phyloP scores from a whole-genome alignment of 2,329 filamentous ascomycete genomes.

The Beauveria sp. region DNA sequence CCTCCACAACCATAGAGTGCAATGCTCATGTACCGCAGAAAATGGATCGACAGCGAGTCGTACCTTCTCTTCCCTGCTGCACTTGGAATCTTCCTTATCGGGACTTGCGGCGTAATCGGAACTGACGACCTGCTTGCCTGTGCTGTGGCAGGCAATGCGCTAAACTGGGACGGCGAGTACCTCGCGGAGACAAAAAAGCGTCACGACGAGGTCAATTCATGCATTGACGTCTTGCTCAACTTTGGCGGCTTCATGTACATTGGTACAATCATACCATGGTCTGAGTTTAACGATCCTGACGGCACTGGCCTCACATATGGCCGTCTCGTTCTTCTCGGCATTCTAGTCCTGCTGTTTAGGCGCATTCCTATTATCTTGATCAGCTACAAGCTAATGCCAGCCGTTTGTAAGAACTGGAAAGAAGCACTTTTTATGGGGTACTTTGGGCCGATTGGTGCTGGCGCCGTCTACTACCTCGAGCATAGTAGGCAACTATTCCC shows the following conservation, averaged over 20 bases:
- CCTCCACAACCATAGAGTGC: no score
- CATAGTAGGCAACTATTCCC: conserved; percentile 37
- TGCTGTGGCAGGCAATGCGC: conserved; percentile 49
- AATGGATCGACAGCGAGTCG: conserved; percentile 49
- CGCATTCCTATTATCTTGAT: conserved; percentile 49
- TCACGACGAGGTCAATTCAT: conserved; percentile 54
- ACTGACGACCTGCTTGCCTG: conserved; percentile 55
- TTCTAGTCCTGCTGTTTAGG: conserved; percentile 46
- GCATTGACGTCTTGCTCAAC: conserved; percentile 51
- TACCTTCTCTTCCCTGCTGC: conserved; percentile 46
- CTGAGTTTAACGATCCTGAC: conserved; percentile 43
- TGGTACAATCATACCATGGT: conserved; percentile 48
- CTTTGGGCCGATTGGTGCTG: conserved; percentile 72
- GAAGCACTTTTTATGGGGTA: conserved; percentile 57
- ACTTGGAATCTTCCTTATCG: conserved; percentile 48
- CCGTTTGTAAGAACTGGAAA: conserved; percentile 42
- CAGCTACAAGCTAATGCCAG: conserved; percentile 48
- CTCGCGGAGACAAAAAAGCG: conserved; percentile 46
- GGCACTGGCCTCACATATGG: conserved; percentile 44
- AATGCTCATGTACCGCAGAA: conserved; percentile 20
- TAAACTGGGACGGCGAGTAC: conserved; percentile 58
- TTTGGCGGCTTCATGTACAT: conserved; percentile 55
- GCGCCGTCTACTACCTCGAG: conserved; percentile 66
- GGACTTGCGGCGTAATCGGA: conserved; percentile 49
- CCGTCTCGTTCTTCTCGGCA: conserved; percentile 42